Conservation (phyloP, 2,329 filamentous ascomycete genomes). For the Neonectria punicea region DNA sequence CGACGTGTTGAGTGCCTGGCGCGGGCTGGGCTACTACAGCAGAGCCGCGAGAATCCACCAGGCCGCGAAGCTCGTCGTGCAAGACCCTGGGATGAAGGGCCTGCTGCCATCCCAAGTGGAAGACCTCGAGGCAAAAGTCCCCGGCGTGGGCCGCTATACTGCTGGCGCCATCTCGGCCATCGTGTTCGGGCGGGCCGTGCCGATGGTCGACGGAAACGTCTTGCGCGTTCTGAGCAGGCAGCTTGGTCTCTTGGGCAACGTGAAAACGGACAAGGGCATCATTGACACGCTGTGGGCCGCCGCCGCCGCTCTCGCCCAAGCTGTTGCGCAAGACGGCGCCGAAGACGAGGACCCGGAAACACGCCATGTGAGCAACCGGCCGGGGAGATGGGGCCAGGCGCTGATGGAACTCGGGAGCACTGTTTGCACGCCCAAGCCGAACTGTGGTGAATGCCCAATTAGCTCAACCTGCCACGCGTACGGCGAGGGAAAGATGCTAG, state of each 20-base stretch:
- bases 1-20: conserved; percentile 69
- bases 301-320: conserved; percentile 64
- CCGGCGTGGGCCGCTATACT: conserved; percentile 71
- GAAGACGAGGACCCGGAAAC: conserved; percentile 30
- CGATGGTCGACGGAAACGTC: conserved; percentile 74
- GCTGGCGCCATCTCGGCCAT: conserved; percentile 72
- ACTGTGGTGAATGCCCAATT: conserved; percentile 63
- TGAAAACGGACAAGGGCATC: conserved; percentile 64
- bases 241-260: conserved; percentile 65
- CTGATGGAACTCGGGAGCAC: conserved; percentile 75
- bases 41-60: conserved; percentile 70
- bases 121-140: conserved; percentile 61
- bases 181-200: conserved; percentile 67
- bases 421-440: conserved; percentile 68
- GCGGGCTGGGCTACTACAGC: conserved; percentile 72
- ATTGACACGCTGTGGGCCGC: conserved; percentile 68
- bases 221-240: conserved; percentile 69
- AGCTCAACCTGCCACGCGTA: conserved; percentile 63
- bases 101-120: conserved; percentile 59
- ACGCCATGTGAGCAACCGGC: conserved; percentile 57
- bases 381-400: conserved; percentile 71
- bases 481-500: conserved; percentile 55
- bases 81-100: conserved; percentile 54
- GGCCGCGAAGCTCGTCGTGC: conserved; percentile 63
- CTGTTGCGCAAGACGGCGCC: conserved; percentile 55